Conservation (phyloP, 2,329 filamentous ascomycete genomes). For the Pyrenophora teres region DNA sequence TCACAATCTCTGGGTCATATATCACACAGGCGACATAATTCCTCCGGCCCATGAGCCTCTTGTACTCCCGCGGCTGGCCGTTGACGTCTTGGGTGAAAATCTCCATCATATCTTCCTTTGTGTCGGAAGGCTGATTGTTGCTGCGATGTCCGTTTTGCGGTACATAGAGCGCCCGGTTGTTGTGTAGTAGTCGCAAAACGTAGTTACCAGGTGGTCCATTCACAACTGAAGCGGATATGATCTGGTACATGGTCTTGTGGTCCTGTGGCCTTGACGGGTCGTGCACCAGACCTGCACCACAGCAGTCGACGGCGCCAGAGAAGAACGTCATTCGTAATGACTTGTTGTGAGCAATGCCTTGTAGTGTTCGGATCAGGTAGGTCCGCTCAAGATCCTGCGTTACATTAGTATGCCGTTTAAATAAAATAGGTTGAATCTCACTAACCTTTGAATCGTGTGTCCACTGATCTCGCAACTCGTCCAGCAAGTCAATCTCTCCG, state of each 20-base stretch:
- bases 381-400: constrained; percentile 85
- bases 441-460: constrained; percentile 89
- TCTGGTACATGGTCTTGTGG: constrained; percentile 99
- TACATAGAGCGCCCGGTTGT: constrained; percentile 88
- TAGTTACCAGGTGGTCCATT: constrained; percentile 84
- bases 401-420: constrained; percentile 10
- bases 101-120: constrained; percentile 99
- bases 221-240: constrained; percentile 91
- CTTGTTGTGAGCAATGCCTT: constrained; percentile 94
- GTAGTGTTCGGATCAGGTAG: constrained; percentile 92
- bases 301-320: constrained; percentile 88
- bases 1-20: constrained; percentile 83
- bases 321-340: constrained; percentile 96
- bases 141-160: constrained; percentile 81
- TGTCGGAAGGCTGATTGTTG: constrained; percentile 77
- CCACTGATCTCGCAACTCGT: constrained; percentile 96
- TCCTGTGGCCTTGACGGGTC: constrained; percentile 89
- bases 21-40: constrained; percentile 95
- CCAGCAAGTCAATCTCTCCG: constrained; percentile 90
- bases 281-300: constrained; percentile 90
- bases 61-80: constrained; percentile 79
- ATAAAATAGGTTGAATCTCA: neutral
- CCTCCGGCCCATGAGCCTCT: constrained; percentile 88
- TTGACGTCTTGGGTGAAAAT: constrained; percentile 95
- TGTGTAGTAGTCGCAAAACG: constrained; percentile 93